Percentiles rank a stretch among this genome's conserved stretches.
These are phyloP conservation scores for Curvularia verruculosa DNA, from an alignment of 2,329 filamentous ascomycete species.

Conservation along the genomic window DNA sequence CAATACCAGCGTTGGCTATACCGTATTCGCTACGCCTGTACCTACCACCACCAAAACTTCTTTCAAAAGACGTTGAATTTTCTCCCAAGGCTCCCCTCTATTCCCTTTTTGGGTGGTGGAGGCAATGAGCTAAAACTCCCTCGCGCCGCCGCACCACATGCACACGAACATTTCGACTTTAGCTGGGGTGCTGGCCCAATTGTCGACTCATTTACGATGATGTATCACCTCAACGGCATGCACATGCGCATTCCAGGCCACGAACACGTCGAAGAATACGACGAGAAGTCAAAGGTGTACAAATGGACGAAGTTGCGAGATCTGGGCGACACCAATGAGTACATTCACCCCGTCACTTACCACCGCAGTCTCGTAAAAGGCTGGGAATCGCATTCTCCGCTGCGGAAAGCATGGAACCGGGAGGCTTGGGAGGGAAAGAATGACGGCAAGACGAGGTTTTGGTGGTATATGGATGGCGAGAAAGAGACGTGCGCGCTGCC, in stretches of 20 bases:
- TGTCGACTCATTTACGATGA: slow-evolving; percentile 49
- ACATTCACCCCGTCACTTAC: slow-evolving; percentile 54
- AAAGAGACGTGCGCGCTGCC: slow-evolving; percentile 26
- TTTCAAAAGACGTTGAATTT: slow-evolving; percentile 19
- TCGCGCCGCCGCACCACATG: slow-evolving; percentile 37
- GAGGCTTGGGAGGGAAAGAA: slow-evolving; percentile 15
- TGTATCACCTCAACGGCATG: slow-evolving; percentile 53
- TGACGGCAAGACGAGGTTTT: slow-evolving; percentile 31
- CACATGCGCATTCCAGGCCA: slow-evolving; percentile 53
- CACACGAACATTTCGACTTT: slow-evolving; percentile 47
- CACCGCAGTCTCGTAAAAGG: slow-evolving; percentile 36
- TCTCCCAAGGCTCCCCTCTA: slow-evolving; percentile 25
- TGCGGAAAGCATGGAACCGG: slow-evolving; percentile 32
- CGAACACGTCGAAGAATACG: slow-evolving; percentile 47
- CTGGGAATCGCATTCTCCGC: slow-evolving; percentile 31
- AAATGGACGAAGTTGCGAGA: slow-evolving; percentile 47
- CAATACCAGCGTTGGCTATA: slow-evolving; percentile 48
- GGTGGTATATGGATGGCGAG: slow-evolving; percentile 35
- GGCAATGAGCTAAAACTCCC: slow-evolving; percentile 28
- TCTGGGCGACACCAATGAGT: slow-evolving; percentile 56
- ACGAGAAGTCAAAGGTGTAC: slow-evolving; percentile 41
- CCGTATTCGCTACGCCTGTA: slow-evolving; percentile 38
- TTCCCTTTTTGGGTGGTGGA: slow-evolving; percentile 31
- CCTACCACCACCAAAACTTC: slow-evolving; percentile 34
- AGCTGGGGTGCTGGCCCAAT: slow-evolving; percentile 57